Conservation (phyloP, 208 protist species). For the Wallacemonas collosoma region DNA sequence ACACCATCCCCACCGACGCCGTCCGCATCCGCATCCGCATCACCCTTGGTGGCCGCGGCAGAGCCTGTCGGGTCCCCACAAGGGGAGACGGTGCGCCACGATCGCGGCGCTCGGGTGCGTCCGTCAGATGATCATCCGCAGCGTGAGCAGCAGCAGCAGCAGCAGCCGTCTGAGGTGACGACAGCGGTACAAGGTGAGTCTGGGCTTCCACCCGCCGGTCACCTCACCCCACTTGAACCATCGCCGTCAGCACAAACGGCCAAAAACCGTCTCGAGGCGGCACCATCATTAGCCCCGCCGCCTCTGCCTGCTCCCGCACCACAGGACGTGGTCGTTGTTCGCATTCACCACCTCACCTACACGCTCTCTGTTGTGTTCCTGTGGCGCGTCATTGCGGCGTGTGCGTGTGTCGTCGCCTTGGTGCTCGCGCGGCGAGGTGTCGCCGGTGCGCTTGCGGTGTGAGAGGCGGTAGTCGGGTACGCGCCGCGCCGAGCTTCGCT, state of each 20-base stretch:
- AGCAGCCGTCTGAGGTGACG: no score
- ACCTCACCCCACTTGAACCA: background rate
- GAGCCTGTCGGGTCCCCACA: no score
- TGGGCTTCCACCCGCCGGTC: no score
- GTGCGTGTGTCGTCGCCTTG: constrained; percentile 18
- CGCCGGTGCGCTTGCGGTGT: constrained; percentile 5
- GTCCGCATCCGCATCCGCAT: constrained; percentile 1
- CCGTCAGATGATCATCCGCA: no score
- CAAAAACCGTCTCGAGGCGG: background rate
- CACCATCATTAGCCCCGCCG: background rate
- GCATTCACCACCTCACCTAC: constrained; percentile 9
- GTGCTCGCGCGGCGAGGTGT: constrained; percentile 27
- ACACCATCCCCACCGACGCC: background rate
- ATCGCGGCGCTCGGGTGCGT: no score
- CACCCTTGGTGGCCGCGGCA: background rate
- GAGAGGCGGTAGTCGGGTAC: background rate
- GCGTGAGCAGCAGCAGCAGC: no score
- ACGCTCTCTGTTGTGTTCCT: constrained; percentile 18
- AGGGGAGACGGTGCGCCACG: no score
- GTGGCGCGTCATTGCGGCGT: constrained; percentile 24
- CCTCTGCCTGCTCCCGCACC: constrained; percentile 1
- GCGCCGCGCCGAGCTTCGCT: background rate
- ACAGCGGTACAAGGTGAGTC: no score
- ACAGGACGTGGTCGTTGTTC: constrained; percentile 18
- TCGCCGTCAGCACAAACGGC: background rate